These are phyloP conservation scores for Daldinia grandis DNA, from an alignment of 495 filamentous ascomycete genomes.

Conservation along the genomic window DNA sequence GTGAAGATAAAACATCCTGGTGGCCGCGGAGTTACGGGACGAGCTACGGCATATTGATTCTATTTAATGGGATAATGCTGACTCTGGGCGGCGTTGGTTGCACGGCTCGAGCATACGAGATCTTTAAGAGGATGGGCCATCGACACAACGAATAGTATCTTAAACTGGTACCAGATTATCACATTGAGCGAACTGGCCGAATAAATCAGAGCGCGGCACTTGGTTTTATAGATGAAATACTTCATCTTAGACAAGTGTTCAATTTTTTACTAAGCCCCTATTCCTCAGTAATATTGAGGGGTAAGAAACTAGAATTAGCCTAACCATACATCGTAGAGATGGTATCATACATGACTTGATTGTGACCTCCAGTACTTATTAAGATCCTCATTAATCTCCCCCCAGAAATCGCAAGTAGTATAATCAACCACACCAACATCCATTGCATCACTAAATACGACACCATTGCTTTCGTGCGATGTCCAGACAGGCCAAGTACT, in stretches of 20 bases:
- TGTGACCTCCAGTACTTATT: conserved; percentile 19
- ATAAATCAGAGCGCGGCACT: not conserved
- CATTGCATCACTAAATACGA: conserved; percentile 43
- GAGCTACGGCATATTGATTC: conserved; percentile 60
- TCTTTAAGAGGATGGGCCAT: conserved; percentile 26
- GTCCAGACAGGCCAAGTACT: conserved; percentile 45
- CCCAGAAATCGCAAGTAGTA: conserved; percentile 47
- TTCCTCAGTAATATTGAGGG: not conserved
- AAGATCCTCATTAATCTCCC: conserved; percentile 36
- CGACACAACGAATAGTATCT: conserved; percentile 23
- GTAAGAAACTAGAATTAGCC: not conserved
- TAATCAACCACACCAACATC: conserved; percentile 44
- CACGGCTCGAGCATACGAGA: conserved; percentile 21
- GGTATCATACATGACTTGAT: not conserved
- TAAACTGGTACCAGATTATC: not conserved
- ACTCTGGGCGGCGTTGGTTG: conserved; percentile 25
- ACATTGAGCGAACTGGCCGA: not conserved
- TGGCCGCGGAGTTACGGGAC: conserved; percentile 52
- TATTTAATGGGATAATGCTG: conserved; percentile 60
- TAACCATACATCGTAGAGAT: not conserved
- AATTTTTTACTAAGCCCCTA: not conserved
- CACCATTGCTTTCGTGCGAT: conserved; percentile 34
- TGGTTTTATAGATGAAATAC: not conserved
- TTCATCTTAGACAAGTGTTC: not conserved
- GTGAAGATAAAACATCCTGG: conserved; percentile 20